These are phyloP conservation scores for Ramaria sp. DNA, from an alignment of 768 basidiomycete genomes.

Conservation along the genomic window DNA sequence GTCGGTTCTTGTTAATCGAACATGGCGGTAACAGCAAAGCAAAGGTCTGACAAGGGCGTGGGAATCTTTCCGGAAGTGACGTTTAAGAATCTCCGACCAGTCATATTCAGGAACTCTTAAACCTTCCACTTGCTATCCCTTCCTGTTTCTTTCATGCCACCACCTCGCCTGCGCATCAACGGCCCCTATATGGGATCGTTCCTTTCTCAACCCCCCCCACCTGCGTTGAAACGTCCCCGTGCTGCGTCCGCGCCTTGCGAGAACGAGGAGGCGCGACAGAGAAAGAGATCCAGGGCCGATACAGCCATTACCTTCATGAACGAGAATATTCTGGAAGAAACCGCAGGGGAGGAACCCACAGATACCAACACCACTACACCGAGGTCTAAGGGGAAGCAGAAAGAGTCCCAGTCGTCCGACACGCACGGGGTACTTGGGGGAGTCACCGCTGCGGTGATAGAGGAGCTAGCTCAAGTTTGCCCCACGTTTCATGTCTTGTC, in stretches of 20 bases:
- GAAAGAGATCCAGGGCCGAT: slow-evolving; percentile 6
- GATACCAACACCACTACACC: background rate
- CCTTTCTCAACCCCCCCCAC: background rate
- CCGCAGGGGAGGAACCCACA: background rate
- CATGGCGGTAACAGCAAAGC: background rate
- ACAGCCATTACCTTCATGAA: background rate
- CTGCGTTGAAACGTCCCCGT: slow-evolving; percentile 6
- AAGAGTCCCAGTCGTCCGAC: background rate
- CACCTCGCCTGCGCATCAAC: background rate
- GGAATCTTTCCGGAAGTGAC: slow-evolving; percentile 5
- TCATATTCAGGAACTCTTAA: background rate
- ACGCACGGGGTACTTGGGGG: background rate
- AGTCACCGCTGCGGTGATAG: slow-evolving; percentile 3
- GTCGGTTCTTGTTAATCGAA: background rate
- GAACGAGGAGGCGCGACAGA: slow-evolving; percentile 3
- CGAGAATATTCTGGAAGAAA: background rate
- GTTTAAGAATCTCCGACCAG: slow-evolving; percentile 8
- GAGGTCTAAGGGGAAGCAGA: slow-evolving; percentile 6
- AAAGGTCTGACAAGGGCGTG: background rate
- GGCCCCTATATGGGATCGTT: background rate
- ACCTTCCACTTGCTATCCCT: background rate
- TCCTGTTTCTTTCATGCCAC: background rate
- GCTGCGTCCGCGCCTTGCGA: slow-evolving; percentile 8
- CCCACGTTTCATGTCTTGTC: background rate
- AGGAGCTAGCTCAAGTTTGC: slow-evolving; percentile 1